These are phyloP conservation scores for Solioccasus polychromus DNA, from an alignment of 768 basidiomycete species.

Conservation along the genomic window DNA sequence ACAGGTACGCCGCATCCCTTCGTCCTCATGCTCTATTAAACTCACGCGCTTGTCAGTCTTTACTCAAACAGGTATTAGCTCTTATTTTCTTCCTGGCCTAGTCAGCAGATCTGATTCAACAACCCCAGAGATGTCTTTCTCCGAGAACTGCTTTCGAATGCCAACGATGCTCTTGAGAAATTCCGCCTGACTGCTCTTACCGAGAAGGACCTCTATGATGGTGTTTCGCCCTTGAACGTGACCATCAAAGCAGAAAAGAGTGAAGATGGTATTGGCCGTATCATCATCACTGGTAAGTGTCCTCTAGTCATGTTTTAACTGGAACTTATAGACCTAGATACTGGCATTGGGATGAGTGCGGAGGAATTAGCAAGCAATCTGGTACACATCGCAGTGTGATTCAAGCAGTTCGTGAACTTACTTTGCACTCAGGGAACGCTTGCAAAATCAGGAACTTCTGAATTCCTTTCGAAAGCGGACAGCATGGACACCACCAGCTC, in stretches of 20 bases:
- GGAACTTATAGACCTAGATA: slow-evolving; percentile 50
- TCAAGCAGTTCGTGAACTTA: not conserved
- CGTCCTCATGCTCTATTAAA: not conserved
- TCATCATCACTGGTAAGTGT: slow-evolving; percentile 68
- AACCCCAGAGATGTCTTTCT: slow-evolving; percentile 70
- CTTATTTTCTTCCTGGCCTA: not conserved
- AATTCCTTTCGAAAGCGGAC: slow-evolving; percentile 85
- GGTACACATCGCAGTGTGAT: slow-evolving; percentile 34
- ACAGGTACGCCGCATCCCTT: slow-evolving; percentile 54
- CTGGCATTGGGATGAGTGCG: slow-evolving; percentile 96
- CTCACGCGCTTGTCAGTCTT: slow-evolving; percentile 46
- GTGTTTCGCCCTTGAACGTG: slow-evolving; percentile 76
- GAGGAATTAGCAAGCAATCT: slow-evolving; percentile 81
- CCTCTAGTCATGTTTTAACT: not conserved
- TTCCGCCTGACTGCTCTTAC: slow-evolving; percentile 81
- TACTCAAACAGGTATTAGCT: slow-evolving; percentile 70
- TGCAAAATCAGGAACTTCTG: slow-evolving; percentile 93
- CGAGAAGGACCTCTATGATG: slow-evolving; percentile 69
- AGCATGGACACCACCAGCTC: slow-evolving; percentile 46
- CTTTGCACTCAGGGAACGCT: slow-evolving; percentile 67
- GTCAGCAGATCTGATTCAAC: slow-evolving; percentile 4
- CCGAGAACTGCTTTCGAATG: slow-evolving; percentile 89
- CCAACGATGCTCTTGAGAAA: slow-evolving; percentile 97
- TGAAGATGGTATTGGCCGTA: slow-evolving; percentile 64
- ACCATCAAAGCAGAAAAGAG: slow-evolving; percentile 77